Evolutionary conservation across 2,329 filamentous ascomycete species (phyloP).

Genomic region (Fusarium pseudonygamai): DNA sequence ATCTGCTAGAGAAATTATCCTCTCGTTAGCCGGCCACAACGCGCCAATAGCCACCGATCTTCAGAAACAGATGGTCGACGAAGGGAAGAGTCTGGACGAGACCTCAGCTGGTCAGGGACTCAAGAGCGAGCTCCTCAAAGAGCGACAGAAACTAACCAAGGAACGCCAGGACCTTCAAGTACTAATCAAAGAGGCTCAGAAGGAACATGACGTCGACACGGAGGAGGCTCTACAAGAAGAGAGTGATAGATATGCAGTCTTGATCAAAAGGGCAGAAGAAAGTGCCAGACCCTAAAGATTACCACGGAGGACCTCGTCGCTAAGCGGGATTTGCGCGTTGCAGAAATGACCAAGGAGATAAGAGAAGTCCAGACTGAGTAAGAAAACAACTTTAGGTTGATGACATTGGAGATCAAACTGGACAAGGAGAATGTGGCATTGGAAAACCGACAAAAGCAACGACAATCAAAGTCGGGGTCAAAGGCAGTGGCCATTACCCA

Average conservation of each 20-base stretch:
- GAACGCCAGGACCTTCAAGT: background rate
- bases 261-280: background rate
- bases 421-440: background rate
- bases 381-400: background rate
- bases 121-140: background rate
- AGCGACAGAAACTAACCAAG: background rate
- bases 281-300: background rate
- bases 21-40: background rate
- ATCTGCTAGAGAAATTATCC: background rate
- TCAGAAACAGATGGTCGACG: background rate
- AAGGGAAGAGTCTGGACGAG: background rate
- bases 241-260: background rate
- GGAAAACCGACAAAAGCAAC: background rate
- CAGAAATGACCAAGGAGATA: background rate
- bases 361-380: background rate
- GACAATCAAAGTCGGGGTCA: background rate
- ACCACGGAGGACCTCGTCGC: background rate
- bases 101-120: background rate
- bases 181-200: background rate
- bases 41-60: background rate
- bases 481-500: background rate
- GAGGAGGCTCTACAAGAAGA: background rate
- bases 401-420: background rate
- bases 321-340: background rate
- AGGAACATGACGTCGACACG: background rate